Percentiles rank a stretch among this genome's conserved stretches.
Conservation (phyloP, 2,329 filamentous ascomycete genomes). For the Penicillium sp. region DNA sequence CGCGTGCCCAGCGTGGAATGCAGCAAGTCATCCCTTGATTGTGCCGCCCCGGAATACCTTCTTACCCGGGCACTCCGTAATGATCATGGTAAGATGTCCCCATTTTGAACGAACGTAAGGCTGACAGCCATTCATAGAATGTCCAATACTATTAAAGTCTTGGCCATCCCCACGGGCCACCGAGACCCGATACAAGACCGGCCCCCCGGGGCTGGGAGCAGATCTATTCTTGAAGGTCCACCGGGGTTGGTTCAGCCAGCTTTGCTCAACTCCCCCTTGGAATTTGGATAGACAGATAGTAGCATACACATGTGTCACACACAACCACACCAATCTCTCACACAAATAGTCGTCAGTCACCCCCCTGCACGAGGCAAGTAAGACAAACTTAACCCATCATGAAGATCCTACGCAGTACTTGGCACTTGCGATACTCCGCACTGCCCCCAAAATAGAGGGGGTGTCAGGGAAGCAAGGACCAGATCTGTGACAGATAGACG, state of each 20-base stretch:
- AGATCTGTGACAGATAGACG: slow-evolving; percentile 16
- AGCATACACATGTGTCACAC: slow-evolving; percentile 4
- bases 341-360: not conserved
- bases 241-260: slow-evolving; percentile 1
- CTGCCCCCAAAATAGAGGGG: not conserved
- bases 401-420: too few relatives aligned
- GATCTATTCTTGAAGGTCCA: not conserved
- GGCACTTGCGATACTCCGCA: too few relatives aligned
- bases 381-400: slow-evolving; percentile 1
- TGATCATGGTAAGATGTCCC: not conserved
- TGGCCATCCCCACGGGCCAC: not conserved
- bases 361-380: slow-evolving; percentile 10
- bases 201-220: too few relatives aligned
- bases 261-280: not conserved
- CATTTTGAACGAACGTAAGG: not conserved
- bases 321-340: not conserved
- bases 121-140: not conserved
- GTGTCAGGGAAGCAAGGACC: slow-evolving; percentile 9
- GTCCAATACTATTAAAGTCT: not conserved
- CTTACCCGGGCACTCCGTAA: not conserved
- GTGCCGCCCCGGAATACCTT: slow-evolving; percentile 18
- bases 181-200: not conserved
- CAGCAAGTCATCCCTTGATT: slow-evolving; percentile 28
- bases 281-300: too few relatives aligned
- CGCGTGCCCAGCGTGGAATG: slow-evolving; percentile 21